phyloP scores from a whole-genome alignment of 352 stramenopile genomes.

The Globisporangium polare region DNA sequence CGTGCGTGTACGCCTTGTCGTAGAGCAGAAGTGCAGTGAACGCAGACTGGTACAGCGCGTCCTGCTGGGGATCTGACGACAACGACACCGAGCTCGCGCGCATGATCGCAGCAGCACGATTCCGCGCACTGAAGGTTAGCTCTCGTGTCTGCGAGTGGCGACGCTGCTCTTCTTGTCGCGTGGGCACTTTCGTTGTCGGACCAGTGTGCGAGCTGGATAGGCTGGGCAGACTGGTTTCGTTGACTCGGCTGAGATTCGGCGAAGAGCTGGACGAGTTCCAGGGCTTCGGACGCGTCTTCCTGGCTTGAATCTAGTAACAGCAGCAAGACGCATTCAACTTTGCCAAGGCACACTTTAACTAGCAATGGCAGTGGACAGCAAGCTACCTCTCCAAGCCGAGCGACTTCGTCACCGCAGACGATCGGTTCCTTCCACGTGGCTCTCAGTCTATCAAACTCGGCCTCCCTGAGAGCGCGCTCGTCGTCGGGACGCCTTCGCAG shows the following conservation, averaged over 20 bases:
- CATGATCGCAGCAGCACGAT: conserved; percentile 17
- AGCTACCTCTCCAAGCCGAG: conserved; percentile 34
- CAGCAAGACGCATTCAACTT: too few species aligned
- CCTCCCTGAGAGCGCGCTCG: conserved; percentile 16
- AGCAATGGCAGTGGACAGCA: background rate
- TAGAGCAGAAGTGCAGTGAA: conserved; percentile 28
- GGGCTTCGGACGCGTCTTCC: conserved; percentile 18
- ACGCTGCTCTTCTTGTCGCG: background rate
- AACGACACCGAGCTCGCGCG: conserved; percentile 13
- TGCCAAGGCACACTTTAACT: too few species aligned
- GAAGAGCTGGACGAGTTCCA: conserved; percentile 19
- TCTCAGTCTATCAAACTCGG: conserved; percentile 30
- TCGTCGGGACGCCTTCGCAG: conserved; percentile 33
- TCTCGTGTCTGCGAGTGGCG: background rate
- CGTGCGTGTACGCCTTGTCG: conserved; percentile 26
- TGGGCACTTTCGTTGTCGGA: background rate
- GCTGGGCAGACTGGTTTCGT: background rate
- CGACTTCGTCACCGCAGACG: conserved; percentile 27
- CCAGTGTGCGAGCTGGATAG: background rate
- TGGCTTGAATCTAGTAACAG: too few species aligned
- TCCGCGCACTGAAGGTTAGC: conserved; percentile 16
- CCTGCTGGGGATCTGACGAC: conserved; percentile 8
- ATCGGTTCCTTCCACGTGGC: conserved; percentile 32
- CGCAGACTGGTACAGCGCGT: conserved; percentile 34
- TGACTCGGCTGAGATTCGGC: background rate